A percentile compares a stretch with the other conserved stretches of the same genome.
Conservation (phyloP, 129 eudicot genomes). For the Flaveria sonorensis region DNA sequence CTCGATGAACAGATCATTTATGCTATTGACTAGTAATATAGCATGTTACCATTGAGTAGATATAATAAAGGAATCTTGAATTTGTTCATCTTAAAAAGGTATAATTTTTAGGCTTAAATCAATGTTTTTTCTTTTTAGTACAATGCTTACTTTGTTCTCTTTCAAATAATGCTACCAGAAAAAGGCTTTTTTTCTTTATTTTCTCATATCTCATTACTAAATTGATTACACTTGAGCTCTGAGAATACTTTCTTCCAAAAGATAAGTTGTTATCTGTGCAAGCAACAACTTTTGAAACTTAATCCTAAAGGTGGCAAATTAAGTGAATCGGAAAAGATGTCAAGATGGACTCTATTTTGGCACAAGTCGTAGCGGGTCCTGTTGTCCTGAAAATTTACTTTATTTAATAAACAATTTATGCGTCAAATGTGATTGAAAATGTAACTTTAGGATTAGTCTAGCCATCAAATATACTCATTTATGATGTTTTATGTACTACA, state of each 20-base stretch:
- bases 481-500: too few relatives aligned
- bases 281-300: not conserved
- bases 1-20: conserved; percentile 2
- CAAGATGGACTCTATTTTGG: not conserved
- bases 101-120: conserved; percentile 10
- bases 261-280: not conserved
- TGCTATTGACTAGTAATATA: not conserved
- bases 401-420: not conserved
- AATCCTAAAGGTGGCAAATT: not conserved
- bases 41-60: not conserved
- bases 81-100: conserved; percentile 6
- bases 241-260: not conserved
- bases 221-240: not conserved
- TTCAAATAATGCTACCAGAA: conserved; percentile 6
- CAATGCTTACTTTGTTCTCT: not conserved
- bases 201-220: conserved; percentile 7
- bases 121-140: not conserved
- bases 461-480: too few relatives aligned
- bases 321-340: not conserved
- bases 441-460: too few relatives aligned
- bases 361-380: not conserved
- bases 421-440: not conserved
- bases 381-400: not conserved
- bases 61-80: not conserved
- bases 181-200: not conserved